phyloP scores from a whole-genome alignment of 768 basidiomycete genomes.

The Lactifluus echinatus region DNA sequence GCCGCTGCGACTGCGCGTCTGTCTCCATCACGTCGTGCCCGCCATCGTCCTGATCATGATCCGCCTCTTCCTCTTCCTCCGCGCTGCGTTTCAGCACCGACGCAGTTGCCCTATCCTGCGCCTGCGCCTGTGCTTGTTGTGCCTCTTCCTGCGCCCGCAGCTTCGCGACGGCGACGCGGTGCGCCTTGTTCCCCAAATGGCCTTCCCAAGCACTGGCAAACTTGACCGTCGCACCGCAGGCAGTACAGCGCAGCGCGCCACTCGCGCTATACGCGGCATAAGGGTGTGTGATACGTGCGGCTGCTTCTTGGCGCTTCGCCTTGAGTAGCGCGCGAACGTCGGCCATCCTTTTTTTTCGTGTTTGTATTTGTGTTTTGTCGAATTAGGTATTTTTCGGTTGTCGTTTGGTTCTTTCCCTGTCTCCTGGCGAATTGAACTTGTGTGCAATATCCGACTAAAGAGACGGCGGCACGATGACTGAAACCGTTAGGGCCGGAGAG shows the following conservation, averaged over 20 bases:
- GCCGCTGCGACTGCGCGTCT: slow-evolving; percentile 24
- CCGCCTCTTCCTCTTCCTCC: slow-evolving; percentile 30
- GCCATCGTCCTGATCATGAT: slow-evolving; percentile 22
- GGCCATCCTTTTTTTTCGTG: slow-evolving; percentile 39
- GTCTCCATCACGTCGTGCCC: slow-evolving; percentile 25
- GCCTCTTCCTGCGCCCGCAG: slow-evolving; percentile 41
- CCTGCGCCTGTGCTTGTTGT: no score
- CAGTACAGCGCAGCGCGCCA: slow-evolving; percentile 62
- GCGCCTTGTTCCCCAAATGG: slow-evolving; percentile 72
- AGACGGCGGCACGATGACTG: no score
- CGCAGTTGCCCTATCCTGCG: neutral
- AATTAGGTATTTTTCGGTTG: no score
- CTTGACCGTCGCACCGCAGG: slow-evolving; percentile 57
- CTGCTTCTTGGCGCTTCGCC: slow-evolving; percentile 74
- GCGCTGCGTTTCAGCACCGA: slow-evolving; percentile 21
- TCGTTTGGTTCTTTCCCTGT: no score
- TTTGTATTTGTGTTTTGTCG: neutral
- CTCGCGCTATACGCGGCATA: slow-evolving; percentile 56
- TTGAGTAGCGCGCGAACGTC: slow-evolving; percentile 75
- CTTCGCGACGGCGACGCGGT: slow-evolving; percentile 57
- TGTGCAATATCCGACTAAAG: no score
- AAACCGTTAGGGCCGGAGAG: no score
- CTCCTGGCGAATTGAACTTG: no score
- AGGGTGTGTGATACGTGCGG: slow-evolving; percentile 62
- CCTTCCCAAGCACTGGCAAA: slow-evolving; percentile 83